A percentile compares a stretch with the other conserved stretches of the same genome.
Evolutionary conservation across 2,329 filamentous ascomycete genomes (phyloP).

Genomic region (Scedosporium aurantiacum): DNA sequence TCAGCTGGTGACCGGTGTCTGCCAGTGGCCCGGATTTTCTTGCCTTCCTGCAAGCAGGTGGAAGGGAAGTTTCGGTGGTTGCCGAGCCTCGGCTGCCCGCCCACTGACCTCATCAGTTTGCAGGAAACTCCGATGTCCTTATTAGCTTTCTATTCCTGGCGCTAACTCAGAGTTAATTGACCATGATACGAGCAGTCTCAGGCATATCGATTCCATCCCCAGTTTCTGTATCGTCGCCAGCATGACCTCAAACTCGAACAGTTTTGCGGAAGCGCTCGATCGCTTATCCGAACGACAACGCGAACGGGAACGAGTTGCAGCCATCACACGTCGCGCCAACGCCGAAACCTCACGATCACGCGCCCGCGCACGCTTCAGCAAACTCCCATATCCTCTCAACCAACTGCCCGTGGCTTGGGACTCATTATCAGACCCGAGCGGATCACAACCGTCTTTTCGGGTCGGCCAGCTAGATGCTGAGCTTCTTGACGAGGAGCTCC

Average conservation of each 20-base stretch:
- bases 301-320: slow-evolving; percentile 54
- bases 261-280: slow-evolving; percentile 82
- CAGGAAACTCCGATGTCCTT: neutral
- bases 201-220: neutral
- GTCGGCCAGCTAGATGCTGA: slow-evolving; percentile 96
- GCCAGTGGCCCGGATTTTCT: neutral
- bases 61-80: neutral
- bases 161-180: neutral
- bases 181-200: neutral
- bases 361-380: slow-evolving; percentile 42
- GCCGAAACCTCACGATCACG: slow-evolving; percentile 31
- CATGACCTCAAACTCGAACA: slow-evolving; percentile 42
- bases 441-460: slow-evolving; percentile 75
- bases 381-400: slow-evolving; percentile 53
- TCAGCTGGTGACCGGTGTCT: neutral
- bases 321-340: slow-evolving; percentile 40
- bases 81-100: slow-evolving; percentile 3
- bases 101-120: neutral
- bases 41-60: neutral
- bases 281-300: slow-evolving; percentile 72
- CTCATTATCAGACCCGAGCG: slow-evolving; percentile 59
- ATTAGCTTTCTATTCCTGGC: neutral
- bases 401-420: slow-evolving; percentile 56
- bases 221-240: slow-evolving; percentile 11
- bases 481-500: slow-evolving; percentile 82